Base-by-base conservation (phyloP, 768 basidiomycete genomes). In the Suillus discolor region DNA sequence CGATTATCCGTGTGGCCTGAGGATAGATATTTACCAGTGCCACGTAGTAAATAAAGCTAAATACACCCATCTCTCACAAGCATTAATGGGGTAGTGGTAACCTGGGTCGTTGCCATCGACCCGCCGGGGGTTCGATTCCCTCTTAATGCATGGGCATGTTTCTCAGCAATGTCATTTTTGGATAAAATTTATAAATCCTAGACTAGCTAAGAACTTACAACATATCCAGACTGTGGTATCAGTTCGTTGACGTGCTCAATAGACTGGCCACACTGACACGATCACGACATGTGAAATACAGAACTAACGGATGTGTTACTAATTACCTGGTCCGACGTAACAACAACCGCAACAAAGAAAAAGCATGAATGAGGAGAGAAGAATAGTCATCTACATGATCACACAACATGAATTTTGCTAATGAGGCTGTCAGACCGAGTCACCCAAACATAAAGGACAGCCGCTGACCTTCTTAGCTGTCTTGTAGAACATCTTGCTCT, bases 401-500 rank as follows among this genome's bases (percentile, higher is more conserved):
- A 93, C 83, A 74, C 96, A 97, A 80, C 96, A 98, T 31, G 92
- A 92, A 79, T 97, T 97, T 93, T 97, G 94, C 93, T 96, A 74
- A 38, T 64, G 42, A 64, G n/a, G 54, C 51, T 4, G 65, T 73
- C 63, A 72, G 67, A 55, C 47, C 8, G 44, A 44, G 28, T 23
- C 66, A 28, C 62, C 31, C 20, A 55, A 65, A 57, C 38, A 62
- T 36, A 16, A 54, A 31, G 12, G 23, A 23, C 38, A 60, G 23
- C 13, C 4, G 72, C 85, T 61, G 63, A 95, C 96, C 91, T 96
- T 97, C 91, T 98, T 99, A 2, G 97, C 95, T 9, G 96, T 97
- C 90, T 98, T 97, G 83, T 98, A 99, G 77, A 99, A 99, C 91
- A 94, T 92, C 88, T 98, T 98, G 80, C 89, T 94, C 80, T 96